A percentile compares a stretch with the other conserved stretches of the same genome.
These are phyloP conservation scores for Schizothecium vesticola DNA, from an alignment of 495 filamentous ascomycete species.

Conservation along the genomic window DNA sequence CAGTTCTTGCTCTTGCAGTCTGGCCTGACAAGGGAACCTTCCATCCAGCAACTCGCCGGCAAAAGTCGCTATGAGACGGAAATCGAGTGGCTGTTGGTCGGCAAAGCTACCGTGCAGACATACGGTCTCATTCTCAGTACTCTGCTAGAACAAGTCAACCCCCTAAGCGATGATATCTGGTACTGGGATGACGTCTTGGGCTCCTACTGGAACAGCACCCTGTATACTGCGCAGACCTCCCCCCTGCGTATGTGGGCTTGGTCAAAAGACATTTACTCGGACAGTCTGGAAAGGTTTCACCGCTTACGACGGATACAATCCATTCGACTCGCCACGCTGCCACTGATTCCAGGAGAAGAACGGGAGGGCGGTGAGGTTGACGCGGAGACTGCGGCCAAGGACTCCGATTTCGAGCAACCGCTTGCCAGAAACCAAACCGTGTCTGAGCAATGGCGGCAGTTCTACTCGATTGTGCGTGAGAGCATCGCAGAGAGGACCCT, in stretches of 20 bases:
- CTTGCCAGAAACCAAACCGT: constrained; percentile 19
- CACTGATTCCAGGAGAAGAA: neutral
- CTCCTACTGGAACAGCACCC: constrained; percentile 61
- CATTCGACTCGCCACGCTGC: neutral
- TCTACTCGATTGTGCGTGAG: constrained; percentile 73
- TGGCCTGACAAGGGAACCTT: constrained; percentile 26
- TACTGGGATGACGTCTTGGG: constrained; percentile 87
- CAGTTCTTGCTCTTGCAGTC: constrained; percentile 56
- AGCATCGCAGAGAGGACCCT: constrained; percentile 61
- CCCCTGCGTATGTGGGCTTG: constrained; percentile 66
- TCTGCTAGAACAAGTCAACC: constrained; percentile 74
- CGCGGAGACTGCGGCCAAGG: neutral
- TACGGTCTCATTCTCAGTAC: constrained; percentile 71
- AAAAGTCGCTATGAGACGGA: constrained; percentile 57
- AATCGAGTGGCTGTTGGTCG: constrained; percentile 79
- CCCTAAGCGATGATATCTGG: constrained; percentile 73
- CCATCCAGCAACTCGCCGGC: constrained; percentile 17
- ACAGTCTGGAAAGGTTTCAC: constrained; percentile 47
- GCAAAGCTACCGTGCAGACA: constrained; percentile 79
- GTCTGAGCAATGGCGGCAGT: constrained; percentile 60
- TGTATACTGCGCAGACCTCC: constrained; percentile 79
- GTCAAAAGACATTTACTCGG: constrained; percentile 55
- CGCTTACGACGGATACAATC: constrained; percentile 16
- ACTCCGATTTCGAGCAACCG: neutral
- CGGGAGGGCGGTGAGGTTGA: constrained; percentile 2